Evolutionary conservation across 257 asterid species (phyloP).

Genomic region (Gentiana dahurica): DNA sequence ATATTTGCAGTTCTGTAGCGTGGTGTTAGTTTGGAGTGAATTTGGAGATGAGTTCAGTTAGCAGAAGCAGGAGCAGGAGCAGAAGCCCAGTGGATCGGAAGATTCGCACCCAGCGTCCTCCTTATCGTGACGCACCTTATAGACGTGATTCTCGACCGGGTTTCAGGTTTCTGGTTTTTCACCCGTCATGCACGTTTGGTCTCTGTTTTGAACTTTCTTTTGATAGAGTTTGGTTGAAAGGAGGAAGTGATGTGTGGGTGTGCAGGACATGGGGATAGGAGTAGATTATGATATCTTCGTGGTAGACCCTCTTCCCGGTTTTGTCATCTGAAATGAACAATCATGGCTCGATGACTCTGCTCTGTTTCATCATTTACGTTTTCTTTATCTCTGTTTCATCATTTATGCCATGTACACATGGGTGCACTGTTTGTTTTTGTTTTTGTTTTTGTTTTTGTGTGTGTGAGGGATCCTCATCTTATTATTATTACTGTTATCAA

Average conservation of each 20-base stretch:
- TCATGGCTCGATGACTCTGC: no score
- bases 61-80: constrained; percentile 17
- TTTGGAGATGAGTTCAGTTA: constrained; percentile 11
- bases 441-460: no score
- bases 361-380: no score
- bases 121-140: constrained; percentile 15
- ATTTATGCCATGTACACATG: no score
- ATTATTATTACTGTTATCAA: no score
- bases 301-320: no score
- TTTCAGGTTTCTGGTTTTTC: constrained; percentile 12
- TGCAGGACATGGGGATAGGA: background rate
- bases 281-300: background rate
- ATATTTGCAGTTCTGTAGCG: constrained; percentile 34
- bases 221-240: background rate
- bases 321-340: no score
- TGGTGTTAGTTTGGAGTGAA: constrained; percentile 25
- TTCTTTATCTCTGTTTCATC: no score
- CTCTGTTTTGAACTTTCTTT: background rate
- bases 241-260: background rate
- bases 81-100: constrained; percentile 15
- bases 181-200: background rate
- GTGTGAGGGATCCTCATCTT: no score
- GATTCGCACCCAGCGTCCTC: constrained; percentile 10
- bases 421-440: no score
- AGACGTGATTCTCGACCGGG: constrained; percentile 14